These are phyloP conservation scores for Plenodomus tracheiphilus DNA, from an alignment of 2,329 filamentous ascomycete genomes.

Conservation along the genomic window DNA sequence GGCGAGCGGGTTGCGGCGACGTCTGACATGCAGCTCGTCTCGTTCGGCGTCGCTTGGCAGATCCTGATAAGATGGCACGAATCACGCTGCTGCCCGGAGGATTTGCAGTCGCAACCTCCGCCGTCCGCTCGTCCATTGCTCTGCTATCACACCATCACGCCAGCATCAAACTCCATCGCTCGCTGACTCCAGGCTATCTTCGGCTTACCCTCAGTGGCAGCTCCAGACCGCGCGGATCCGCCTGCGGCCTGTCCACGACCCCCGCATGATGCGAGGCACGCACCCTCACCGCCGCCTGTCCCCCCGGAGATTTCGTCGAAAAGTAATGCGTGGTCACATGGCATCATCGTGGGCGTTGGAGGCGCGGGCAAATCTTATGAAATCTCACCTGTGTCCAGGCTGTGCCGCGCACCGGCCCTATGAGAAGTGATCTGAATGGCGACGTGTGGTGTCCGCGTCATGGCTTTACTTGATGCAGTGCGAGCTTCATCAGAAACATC, in stretches of 20 bases:
- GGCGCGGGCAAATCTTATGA: slow-evolving; percentile 16
- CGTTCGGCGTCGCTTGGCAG: slow-evolving; percentile 1
- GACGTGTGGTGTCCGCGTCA: slow-evolving; percentile 20
- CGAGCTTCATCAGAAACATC: slow-evolving; percentile 21
- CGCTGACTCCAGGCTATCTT: slow-evolving; percentile 29
- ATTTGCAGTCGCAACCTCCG: slow-evolving; percentile 6
- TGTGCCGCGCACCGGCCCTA: slow-evolving; percentile 11
- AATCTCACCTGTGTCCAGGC: slow-evolving; percentile 9
- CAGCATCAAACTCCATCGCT: slow-evolving; percentile 7
- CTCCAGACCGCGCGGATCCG: slow-evolving; percentile 13
- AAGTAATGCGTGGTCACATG: slow-evolving; percentile 18
- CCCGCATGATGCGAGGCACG: slow-evolving; percentile 28
- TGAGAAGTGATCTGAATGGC: slow-evolving; percentile 8
- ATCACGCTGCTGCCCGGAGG: not conserved
- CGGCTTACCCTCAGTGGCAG: slow-evolving; percentile 27
- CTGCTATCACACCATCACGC: slow-evolving; percentile 24
- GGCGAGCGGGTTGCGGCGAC: not conserved
- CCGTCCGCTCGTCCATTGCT: slow-evolving; percentile 14
- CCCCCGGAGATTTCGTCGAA: slow-evolving; percentile 14
- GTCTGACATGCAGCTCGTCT: not conserved
- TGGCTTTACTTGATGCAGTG: slow-evolving; percentile 19
- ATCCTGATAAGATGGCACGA: slow-evolving; percentile 1
- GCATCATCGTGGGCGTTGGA: slow-evolving; percentile 7
- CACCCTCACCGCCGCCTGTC: slow-evolving; percentile 25
- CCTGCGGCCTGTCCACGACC: slow-evolving; percentile 11